Base-by-base conservation (phyloP, 2,329 filamentous ascomycete genomes). In the Blastomyces silverae region DNA sequence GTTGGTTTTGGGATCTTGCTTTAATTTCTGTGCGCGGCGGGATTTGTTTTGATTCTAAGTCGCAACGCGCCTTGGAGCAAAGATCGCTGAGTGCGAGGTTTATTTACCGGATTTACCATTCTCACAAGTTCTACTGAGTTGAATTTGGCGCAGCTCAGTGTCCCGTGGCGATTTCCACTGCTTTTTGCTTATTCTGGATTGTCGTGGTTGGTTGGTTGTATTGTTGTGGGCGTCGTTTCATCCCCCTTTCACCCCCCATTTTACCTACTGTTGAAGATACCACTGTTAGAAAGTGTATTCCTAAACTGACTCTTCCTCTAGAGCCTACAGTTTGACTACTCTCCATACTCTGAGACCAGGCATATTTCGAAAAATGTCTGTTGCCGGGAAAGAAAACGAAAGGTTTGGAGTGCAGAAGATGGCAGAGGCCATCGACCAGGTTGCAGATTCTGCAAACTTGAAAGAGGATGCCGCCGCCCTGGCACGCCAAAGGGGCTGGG, bases 401-500 rank as follows among this genome's bases (percentile, higher is more conserved):
- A 37, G 17, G 39, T 61, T 34, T 22, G 44, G 44, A 7, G 15
- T 34, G 39, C 42, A 61, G 25, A 28, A 61, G 17, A 46, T 60
- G 44, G 59, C 39, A 28, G 63, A 63, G 6, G 42, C 52, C n/a
- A 39, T 55, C 6, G 52, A 44, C 22, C 55, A 37, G 37, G 22
- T 42, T 28, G 39, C 53, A 20, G 48, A 37, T 20, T 25, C 34
- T 62, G 37, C 52, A 37, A 44, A 69, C 37, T 69, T 72, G 48
- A 72, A 72, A 46, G 65, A 66, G n/a, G 73, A 76, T 53, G 71
- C 73, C 8, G 67, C 70, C 15, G 69, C 65, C 34, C 61, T 72
- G n/a, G 75, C 76, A 56, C 74, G 75, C 37, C 71, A 76, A 11
- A 76, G 75, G 28, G 77, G 76, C 1, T 80, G 79, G 79, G 69